Evolutionary conservation across 2,329 filamentous ascomycete species (phyloP).

Genomic region (Claviceps quebecensis): DNA sequence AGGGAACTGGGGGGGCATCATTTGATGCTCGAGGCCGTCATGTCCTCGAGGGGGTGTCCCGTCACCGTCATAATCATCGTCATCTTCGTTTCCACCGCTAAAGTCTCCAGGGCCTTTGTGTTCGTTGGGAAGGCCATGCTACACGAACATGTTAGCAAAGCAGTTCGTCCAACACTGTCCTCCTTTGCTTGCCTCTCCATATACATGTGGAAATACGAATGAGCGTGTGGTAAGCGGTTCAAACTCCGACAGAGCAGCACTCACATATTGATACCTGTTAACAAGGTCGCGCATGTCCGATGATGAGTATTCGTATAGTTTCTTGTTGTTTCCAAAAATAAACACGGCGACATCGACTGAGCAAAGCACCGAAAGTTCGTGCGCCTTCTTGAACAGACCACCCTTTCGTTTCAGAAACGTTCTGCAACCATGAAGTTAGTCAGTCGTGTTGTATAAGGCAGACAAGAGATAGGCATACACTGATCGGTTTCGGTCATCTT

Average conservation of each 20-base stretch:
- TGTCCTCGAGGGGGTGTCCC: slow-evolving; percentile 54
- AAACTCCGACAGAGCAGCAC: slow-evolving; percentile 23
- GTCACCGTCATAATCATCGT: slow-evolving; percentile 60
- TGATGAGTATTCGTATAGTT: slow-evolving; percentile 95
- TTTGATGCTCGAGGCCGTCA: slow-evolving; percentile 42
- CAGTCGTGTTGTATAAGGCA: not conserved
- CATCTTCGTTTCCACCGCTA: slow-evolving; percentile 74
- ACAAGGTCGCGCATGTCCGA: slow-evolving; percentile 86
- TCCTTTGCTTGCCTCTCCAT: too few relatives aligned
- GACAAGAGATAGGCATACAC: slow-evolving; percentile 54
- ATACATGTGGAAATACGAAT: too few relatives aligned
- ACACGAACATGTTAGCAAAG: slow-evolving; percentile 3
- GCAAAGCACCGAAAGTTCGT: slow-evolving; percentile 94
- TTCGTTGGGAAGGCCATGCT: slow-evolving; percentile 90
- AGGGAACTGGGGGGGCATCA: slow-evolving; percentile 59
- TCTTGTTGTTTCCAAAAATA: slow-evolving; percentile 98
- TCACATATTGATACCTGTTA: slow-evolving; percentile 76
- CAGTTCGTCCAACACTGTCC: not conserved
- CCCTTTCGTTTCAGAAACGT: slow-evolving; percentile 98
- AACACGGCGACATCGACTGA: slow-evolving; percentile 98
- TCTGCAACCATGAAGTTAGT: slow-evolving; percentile 29
- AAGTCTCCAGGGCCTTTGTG: slow-evolving; percentile 94
- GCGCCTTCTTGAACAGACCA: slow-evolving; percentile 97
- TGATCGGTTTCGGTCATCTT: slow-evolving; percentile 93
- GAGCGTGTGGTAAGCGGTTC: too few relatives aligned